Evolutionary conservation across 768 basidiomycete genomes (phyloP), one percentile per base, ranked within the genome.

Genomic region (Auricularia sp.): DNA sequence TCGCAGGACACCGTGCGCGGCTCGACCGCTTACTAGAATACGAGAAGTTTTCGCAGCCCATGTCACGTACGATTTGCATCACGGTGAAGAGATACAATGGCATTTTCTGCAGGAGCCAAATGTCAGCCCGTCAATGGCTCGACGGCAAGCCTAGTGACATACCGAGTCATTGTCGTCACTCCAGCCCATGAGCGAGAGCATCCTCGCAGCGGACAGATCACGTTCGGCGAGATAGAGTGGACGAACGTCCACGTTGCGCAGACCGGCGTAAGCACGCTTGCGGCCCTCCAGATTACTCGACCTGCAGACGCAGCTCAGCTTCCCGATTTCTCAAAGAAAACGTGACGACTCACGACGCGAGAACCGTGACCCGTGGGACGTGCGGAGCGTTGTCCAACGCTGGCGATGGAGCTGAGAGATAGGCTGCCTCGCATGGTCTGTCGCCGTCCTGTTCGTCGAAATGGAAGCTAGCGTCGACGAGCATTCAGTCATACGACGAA

Each of bases 171-270:
- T 5, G 61, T 21, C 43, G 65, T 70, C 64, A 11, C 68, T 83
- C 0, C 88, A 77, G 0, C 87, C 84, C 88, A 90, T 90, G 84
- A 90, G 85, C 0, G 86, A 86, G 36, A 89, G 68, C 64, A 90
- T 84, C 1, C 87, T 85, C 18, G 84, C 74, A 0, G 86, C 84
- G 70, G 89, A 88, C 0, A 89, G 77, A 64, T 90, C 88, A 3
- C 78, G 74, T 66, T 84, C 81, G 3, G 77, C 74, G 62, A 90
- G 81, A 0, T 78, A 70, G 12, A 90, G 70, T 0, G 87, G 84
- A 61, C 82, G 77, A 0, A 90, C 84, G 0, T 65, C 73, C 3
- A 89, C 76, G 35, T 64, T 33, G 4, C 62, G 61, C 29, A 68
- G 54, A 14, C 14, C 21, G 14, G 62, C 23, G 51, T 68, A 68